Conservation (phyloP, 768 basidiomycete genomes). For the Lactifluus piperatus region DNA sequence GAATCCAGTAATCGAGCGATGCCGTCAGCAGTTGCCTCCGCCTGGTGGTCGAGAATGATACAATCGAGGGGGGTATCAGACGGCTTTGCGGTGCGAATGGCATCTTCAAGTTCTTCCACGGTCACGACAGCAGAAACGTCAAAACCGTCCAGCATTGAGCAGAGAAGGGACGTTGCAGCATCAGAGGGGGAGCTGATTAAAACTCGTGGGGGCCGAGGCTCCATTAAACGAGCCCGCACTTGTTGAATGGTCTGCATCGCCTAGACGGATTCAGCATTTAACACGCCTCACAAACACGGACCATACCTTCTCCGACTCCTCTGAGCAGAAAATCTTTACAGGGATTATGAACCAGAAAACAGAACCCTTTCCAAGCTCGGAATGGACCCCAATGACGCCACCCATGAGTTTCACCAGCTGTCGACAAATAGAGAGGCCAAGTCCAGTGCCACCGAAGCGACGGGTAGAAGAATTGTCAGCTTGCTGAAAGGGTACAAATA, state of each 20-base stretch:
- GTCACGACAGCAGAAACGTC: conserved; percentile 36
- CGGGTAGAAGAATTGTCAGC: conserved; percentile 74
- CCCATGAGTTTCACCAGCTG: conserved; percentile 72
- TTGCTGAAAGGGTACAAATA: conserved; percentile 72
- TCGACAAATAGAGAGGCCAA: conserved; percentile 66
- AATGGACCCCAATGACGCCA: conserved; percentile 62
- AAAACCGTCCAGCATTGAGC: conserved; percentile 50
- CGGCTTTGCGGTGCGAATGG: conserved; percentile 30
- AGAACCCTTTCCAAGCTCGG: conserved; percentile 54
- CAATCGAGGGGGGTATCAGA: conserved; percentile 44
- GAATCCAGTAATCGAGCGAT: conserved; percentile 43
- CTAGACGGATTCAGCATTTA: conserved; percentile 26
- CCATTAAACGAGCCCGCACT: conserved; percentile 39
- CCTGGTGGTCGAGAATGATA: conserved; percentile 58
- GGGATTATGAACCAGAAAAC: conserved; percentile 71
- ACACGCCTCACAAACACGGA: not conserved
- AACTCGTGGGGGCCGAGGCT: conserved; percentile 38
- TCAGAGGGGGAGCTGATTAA: conserved; percentile 52
- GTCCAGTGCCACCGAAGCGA: conserved; percentile 68
- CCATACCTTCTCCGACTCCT: conserved; percentile 48
- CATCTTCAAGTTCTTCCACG: conserved; percentile 38
- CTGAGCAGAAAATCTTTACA: conserved; percentile 45
- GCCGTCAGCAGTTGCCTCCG: conserved; percentile 48
- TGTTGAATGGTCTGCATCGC: conserved; percentile 38
- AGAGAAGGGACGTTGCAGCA: conserved; percentile 47